Evolutionary conservation across 192 early-diverging fungal genomes (phyloP).

Genomic region (Linnemannia zychae): DNA sequence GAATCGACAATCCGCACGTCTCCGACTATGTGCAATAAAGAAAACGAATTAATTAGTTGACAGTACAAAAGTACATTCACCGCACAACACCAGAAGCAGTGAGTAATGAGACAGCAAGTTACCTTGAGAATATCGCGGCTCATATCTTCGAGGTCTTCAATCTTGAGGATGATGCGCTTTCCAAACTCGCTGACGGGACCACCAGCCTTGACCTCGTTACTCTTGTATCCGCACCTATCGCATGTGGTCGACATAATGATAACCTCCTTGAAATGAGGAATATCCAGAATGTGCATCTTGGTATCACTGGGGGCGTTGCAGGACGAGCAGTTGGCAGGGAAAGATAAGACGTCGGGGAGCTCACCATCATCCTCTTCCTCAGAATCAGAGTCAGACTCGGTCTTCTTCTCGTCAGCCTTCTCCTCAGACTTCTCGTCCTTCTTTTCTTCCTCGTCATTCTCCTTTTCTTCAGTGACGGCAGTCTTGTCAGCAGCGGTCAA

Average conservation of each 20-base stretch:
- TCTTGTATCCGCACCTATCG: slow-evolving; percentile 94
- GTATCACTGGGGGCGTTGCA: slow-evolving; percentile 86
- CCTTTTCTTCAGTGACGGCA: not conserved
- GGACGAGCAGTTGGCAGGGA: slow-evolving; percentile 88
- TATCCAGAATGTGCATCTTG: slow-evolving; percentile 91
- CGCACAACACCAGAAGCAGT: no score
- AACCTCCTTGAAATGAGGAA: slow-evolving; percentile 97
- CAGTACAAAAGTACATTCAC: no score
- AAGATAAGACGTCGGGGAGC: slow-evolving; percentile 81
- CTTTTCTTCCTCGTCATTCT: slow-evolving; percentile 22
- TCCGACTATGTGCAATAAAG: slow-evolving; percentile 69
- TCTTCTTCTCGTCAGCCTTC: slow-evolving; percentile 63
- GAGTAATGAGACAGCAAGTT: no score
- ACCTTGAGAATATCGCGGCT: slow-evolving; percentile 94
- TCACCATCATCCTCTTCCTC: slow-evolving; percentile 69
- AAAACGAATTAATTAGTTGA: not conserved
- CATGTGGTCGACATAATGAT: slow-evolving; percentile 96
- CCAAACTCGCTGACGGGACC: slow-evolving; percentile 86
- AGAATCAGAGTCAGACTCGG: slow-evolving; percentile 54
- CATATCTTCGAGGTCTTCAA: slow-evolving; percentile 90
- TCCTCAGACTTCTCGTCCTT: slow-evolving; percentile 28
- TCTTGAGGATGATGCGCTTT: slow-evolving; percentile 83
- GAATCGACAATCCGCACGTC: slow-evolving; percentile 90
- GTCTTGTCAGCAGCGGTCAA: slow-evolving; percentile 41
- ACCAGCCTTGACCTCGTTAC: slow-evolving; percentile 96